A percentile compares a stretch with the other conserved stretches of the same genome.
Conservation (phyloP, 2,329 filamentous ascomycete species). For the Cladophialophora carrionii region DNA sequence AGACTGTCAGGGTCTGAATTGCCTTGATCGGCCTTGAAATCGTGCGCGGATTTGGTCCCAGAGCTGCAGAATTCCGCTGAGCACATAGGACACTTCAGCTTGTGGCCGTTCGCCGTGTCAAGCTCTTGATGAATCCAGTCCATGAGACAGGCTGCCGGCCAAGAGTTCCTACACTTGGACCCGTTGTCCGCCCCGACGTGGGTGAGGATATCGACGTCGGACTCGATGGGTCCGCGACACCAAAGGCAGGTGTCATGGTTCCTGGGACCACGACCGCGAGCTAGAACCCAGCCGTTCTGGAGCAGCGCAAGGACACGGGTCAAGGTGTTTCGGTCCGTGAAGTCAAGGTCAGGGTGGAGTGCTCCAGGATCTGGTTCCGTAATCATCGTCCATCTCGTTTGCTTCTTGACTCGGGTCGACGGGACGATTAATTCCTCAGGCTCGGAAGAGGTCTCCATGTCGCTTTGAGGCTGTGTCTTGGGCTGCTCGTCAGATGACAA, state of each 20-base stretch:
- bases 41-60: neutral
- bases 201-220: constrained; percentile 24
- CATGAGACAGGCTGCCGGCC: constrained; percentile 27
- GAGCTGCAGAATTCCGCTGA: constrained; percentile 10
- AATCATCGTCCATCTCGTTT: neutral
- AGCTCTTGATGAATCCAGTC: constrained; percentile 17
- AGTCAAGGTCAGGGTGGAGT: constrained; percentile 25
- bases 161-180: constrained; percentile 25
- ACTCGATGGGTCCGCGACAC: constrained; percentile 25
- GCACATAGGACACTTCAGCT: constrained; percentile 29
- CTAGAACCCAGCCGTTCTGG: constrained; percentile 20
- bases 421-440: neutral
- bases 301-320: constrained; percentile 22
- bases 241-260: constrained; percentile 22
- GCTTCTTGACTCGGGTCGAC: neutral
- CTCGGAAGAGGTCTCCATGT: neutral
- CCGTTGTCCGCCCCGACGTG: constrained; percentile 17
- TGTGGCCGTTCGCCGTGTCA: neutral
- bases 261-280: constrained; percentile 27
- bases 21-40: constrained; percentile 11
- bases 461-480: neutral
- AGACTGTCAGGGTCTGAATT: constrained; percentile 1
- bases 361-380: constrained; percentile 7
- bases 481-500: constrained; percentile 2
- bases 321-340: constrained; percentile 13